phyloP scores from a whole-genome alignment of 1,139 yeast genomes.

The Lodderomyces jiufengensis region DNA sequence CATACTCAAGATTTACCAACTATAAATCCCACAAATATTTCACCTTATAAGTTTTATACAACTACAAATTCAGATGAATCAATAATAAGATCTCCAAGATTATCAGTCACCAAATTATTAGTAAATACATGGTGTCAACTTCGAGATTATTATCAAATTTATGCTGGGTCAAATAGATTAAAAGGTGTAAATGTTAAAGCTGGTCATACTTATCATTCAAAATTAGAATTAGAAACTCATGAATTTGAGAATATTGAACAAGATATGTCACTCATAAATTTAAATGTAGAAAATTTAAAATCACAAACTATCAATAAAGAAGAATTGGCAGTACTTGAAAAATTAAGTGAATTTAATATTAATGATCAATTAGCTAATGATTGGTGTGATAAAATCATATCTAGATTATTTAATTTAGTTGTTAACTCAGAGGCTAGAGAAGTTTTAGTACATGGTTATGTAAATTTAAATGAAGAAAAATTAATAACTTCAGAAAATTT shows the following conservation, averaged over 20 bases:
- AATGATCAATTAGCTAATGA: slow-evolving; percentile 21
- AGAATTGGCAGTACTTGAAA: neutral
- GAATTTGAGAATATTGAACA: slow-evolving; percentile 20
- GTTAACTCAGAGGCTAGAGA: slow-evolving; percentile 57
- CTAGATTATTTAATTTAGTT: slow-evolving; percentile 36
- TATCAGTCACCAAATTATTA: slow-evolving; percentile 46
- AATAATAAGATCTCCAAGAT: slow-evolving; percentile 28
- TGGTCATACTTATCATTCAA: slow-evolving; percentile 41
- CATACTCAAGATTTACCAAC: slow-evolving; percentile 10
- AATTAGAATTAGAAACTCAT: slow-evolving; percentile 41
- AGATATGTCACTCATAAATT: neutral
- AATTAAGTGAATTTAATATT: neutral
- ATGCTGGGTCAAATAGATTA: slow-evolving; percentile 28
- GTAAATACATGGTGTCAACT: slow-evolving; percentile 54
- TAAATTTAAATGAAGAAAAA: slow-evolving; percentile 27
- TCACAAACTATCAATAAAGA: neutral
- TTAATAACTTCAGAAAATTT: slow-evolving; percentile 21
- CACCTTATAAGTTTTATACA: slow-evolving; percentile 28
- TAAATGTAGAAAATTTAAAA: slow-evolving; percentile 1
- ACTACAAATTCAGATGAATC: slow-evolving; percentile 23
- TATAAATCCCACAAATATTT: slow-evolving; percentile 4
- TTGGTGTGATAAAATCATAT: slow-evolving; percentile 33
- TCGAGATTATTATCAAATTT: slow-evolving; percentile 40
- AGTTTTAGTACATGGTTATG: slow-evolving; percentile 51
- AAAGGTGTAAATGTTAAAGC: slow-evolving; percentile 30